Evolutionary conservation across 148 eudicot genomes (phyloP), one percentile per base, ranked within the genome.

Genomic region (Silene latifolia): DNA sequence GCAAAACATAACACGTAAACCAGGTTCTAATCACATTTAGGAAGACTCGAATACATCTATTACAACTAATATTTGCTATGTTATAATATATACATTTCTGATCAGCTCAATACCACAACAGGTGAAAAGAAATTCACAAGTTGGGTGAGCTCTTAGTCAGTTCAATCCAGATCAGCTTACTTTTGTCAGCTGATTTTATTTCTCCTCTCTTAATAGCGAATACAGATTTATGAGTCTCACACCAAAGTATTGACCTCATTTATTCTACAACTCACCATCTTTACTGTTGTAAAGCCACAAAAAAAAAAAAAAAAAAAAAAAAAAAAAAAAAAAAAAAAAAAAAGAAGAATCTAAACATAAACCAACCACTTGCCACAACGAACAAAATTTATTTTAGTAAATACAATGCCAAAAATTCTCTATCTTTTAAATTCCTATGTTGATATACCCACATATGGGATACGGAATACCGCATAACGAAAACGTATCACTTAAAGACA

Each of bases 11-110:
- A 17, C 54, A 67, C 15, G 25, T 67, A 18, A 42, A 44, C 19
- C 54, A n/a, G 21, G 53, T 42, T 24, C 17, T 42, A 46, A 67
- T 67, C 51, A 67, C 47, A 67, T 19, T 42, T 67, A 67, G 54
- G 71, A 9, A 29, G 54, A 19, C 25, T 42, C 19, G 0, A 39
- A 42, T 18, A 18, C 7, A 57, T 57, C 15, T 57, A 57, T 10
- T 48, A 48, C 54, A 35, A 17, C 5, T 18, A 29, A 65, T 17
- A 29, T 11, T 14, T 18, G 17, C 19, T 11, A 27, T 18, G 7
- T 7, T 29, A 65, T 29, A 42, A 42, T 65, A 35, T 17, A 15
- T n/a, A 12, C 14, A 42, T n/a, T 42, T 18, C 14, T 67, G 70
- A 21, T 18, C 12, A 39, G 48, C 69, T n/a, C 61, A 27, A 58